Evolutionary conservation across 2,329 filamentous ascomycete species (phyloP).

Genomic region (Colletotrichum neosansevieriae): DNA sequence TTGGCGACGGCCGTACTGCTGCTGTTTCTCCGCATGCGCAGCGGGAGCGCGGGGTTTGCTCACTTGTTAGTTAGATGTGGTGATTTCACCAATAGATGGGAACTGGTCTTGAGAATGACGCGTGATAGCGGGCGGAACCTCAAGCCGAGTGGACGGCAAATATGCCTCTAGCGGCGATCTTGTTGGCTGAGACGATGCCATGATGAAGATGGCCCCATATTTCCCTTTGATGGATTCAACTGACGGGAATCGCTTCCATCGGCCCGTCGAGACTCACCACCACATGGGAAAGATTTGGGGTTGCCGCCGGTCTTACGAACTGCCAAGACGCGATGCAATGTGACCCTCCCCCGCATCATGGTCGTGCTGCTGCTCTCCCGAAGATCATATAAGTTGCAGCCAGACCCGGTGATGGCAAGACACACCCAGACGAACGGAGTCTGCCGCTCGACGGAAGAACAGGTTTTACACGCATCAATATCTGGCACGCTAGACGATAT

Average conservation of each 20-base stretch:
- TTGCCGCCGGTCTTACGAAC: not conserved
- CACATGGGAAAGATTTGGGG: constrained; percentile 10
- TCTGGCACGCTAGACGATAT: constrained; percentile 1
- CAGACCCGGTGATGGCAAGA: too few species aligned
- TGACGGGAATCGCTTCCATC: constrained; percentile 6
- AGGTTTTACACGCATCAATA: not conserved
- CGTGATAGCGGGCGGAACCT: not conserved
- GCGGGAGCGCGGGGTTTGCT: not conserved
- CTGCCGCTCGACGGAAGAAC: not conserved
- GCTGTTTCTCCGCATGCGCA: constrained; percentile 11
- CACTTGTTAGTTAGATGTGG: not conserved
- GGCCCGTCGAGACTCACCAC: constrained; percentile 18
- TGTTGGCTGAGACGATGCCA: not conserved
- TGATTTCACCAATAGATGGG: too few species aligned
- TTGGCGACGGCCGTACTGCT: not conserved
- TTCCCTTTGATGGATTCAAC: not conserved
- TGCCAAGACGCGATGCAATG: not conserved
- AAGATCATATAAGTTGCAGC: constrained; percentile 17
- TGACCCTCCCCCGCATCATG: not conserved
- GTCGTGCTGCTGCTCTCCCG: not conserved
- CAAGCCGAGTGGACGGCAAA: constrained; percentile 31
- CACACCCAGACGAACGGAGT: not conserved
- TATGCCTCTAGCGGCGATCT: not conserved
- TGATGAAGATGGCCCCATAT: not conserved
- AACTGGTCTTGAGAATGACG: not conserved